Evolutionary conservation across 768 basidiomycete species (phyloP), one percentile per base, ranked within the genome.

Genomic region (Suillus ampliporus): DNA sequence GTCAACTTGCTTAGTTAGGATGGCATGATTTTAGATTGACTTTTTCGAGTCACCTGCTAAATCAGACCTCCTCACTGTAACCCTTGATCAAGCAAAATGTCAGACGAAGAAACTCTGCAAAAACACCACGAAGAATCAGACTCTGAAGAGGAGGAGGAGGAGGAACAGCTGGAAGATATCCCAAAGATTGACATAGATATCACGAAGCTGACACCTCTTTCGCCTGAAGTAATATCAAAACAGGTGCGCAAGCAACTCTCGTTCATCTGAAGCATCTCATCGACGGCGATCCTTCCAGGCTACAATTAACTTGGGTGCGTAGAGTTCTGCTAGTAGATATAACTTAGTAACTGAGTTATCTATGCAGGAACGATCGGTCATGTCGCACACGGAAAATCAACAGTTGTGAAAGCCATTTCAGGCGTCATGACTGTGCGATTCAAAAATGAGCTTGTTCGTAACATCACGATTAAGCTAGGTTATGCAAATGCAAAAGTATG

Each of bases 391-490:
- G 94, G 93, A 70, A 95, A 95, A 81, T 95, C 92, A 60, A 96
- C 93, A 8, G 95, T 98, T 61, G 97, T 99, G 62, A 96, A 98
- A 80, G 97, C 97, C 35, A 99, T 99, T 74, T 98, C 97, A 11
- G 96, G 97, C 8, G 97, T 98, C 19, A 91, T 92, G 87, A 99
- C 97, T 19, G 97, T 99, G 52, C 87, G 97, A 69, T 99, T 99
- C 80, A 99, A 99, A 84, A 99, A 98, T 78, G 97, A 99, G 78
- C 87, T 99, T 61, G 97, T 99, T 64, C 84, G 97, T 65, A 99
- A 99, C 79, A 99, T 99, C 71, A 99, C 97, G 23, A 99, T 99
- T 81, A 98, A 99, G 82, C 86, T 99, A 52, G 97, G 97, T 64
- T 99, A 99, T 74, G 97, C 97, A 51, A 99, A 99, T 70, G 97